Evolutionary conservation across 495 filamentous ascomycete species (phyloP), one percentile per base, ranked within the genome.

Genomic region (Annulohypoxylon moriforme): DNA sequence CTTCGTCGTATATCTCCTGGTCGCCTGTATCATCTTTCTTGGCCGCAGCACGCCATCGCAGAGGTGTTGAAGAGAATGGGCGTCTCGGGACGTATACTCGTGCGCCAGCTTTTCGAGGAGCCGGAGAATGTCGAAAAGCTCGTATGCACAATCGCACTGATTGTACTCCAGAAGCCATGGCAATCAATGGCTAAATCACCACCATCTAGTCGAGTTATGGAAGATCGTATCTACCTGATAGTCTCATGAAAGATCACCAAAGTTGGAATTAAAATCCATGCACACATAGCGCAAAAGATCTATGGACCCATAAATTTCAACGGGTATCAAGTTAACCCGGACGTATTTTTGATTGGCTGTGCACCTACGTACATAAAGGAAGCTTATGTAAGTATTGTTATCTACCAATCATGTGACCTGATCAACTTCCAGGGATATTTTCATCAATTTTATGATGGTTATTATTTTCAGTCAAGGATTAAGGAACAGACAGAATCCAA

Each of bases 141-240:
- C 81, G 80, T 60, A 82, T 77, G 52, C 82, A 81, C 31, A 85
- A 74, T 72, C 84, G 84, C 69, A 86, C 76, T 25, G 82, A 70
- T 73, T 80, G 83, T 68, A 83, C 75, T 69, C 82, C 77, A 70
- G 84, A 82, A 72, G 84, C 83, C 85, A 87, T 87, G 46, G 38
- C 44, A 31, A 56, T 68, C 29, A 59, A 64, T 70, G 66, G 67
- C 56, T 69, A 59, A 8, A 16, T 31, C 14, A 20, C 25, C 60
- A 40, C 38, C 60, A 73, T 65, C 47, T 8, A 24, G 14, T 60
- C 44, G n/a, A 27, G 20, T 50, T 6, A 14, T 20, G 38, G 22
- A 44, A 55, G 38, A 14, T 40, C 36, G 36, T 40, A 14, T 40
- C 36, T 40, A 40, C 13, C 10, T 40, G 36, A 13, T 40, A 14